These are phyloP conservation scores for Metschnikowia vanudenii DNA, from an alignment of 805 yeast species.

Conservation along the genomic window DNA sequence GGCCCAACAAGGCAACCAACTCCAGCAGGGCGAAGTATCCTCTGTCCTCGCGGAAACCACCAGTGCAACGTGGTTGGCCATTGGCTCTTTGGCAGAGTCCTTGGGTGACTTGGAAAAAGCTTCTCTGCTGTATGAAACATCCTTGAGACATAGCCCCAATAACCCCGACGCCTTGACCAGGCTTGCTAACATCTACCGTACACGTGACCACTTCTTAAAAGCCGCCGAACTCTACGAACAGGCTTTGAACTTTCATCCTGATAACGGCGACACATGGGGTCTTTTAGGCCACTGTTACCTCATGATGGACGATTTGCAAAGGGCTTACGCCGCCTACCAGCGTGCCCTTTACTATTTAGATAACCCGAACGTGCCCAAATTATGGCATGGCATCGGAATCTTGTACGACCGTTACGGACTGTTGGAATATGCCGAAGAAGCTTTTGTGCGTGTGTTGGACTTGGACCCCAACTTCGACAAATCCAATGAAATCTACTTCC, in stretches of 20 bases:
- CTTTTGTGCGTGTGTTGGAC: conserved; percentile 92
- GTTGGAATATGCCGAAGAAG: conserved; percentile 96
- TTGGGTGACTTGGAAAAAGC: conserved; percentile 89
- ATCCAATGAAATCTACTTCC: conserved; percentile 92
- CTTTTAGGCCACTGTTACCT: conserved; percentile 92
- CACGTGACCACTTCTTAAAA: conserved; percentile 85
- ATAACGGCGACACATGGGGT: conserved; percentile 97
- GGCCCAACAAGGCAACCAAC: conserved; percentile 14
- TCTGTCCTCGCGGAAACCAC: conserved; percentile 48
- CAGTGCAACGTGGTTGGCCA: conserved; percentile 83
- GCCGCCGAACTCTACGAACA: conserved; percentile 94
- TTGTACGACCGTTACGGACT: conserved; percentile 95
- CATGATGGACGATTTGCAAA: conserved; percentile 93
- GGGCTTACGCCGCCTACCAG: conserved; percentile 96
- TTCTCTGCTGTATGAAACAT: conserved; percentile 81
- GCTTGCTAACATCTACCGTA: conserved; percentile 83
- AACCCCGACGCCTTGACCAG: conserved; percentile 82
- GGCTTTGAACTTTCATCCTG: conserved; percentile 76
- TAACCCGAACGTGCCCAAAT: conserved; percentile 91
- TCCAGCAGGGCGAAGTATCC: conserved; percentile 14
- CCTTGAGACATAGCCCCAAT: conserved; percentile 81
- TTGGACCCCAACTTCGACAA: conserved; percentile 95
- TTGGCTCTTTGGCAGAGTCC: conserved; percentile 86
- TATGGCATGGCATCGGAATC: conserved; percentile 99
- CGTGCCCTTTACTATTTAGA: conserved; percentile 88